Evolutionary conservation across 2,329 filamentous ascomycete species (phyloP).

Genomic region (Ascochyta viciae-villosae): DNA sequence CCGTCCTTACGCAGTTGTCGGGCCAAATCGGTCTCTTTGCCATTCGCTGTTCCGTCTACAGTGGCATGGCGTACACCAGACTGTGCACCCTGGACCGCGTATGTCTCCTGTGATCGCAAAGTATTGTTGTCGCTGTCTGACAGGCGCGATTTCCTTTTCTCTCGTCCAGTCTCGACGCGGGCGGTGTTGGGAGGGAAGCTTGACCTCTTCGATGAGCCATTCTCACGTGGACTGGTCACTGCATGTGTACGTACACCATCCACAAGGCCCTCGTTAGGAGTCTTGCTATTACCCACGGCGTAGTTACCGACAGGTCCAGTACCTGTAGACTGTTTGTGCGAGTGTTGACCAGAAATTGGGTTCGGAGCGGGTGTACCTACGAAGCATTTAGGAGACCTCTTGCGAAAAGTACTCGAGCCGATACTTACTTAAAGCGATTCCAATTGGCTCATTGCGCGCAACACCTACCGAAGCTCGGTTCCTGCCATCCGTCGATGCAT

Average conservation of each 20-base stretch:
- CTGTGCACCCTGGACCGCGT: not conserved
- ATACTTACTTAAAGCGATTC: not conserved
- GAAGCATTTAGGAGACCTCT: not conserved
- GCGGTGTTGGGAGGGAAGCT: slow-evolving; percentile 12
- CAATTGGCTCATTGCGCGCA: not conserved
- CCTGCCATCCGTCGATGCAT: slow-evolving; percentile 11
- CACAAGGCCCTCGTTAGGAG: slow-evolving; percentile 16
- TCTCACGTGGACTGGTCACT: slow-evolving; percentile 1
- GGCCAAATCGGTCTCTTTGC: slow-evolving; percentile 12
- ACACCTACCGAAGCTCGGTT: slow-evolving; percentile 8
- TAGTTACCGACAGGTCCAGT: slow-evolving; percentile 9
- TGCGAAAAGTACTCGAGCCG: not conserved
- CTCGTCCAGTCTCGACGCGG: slow-evolving; percentile 9
- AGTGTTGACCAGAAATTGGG: not conserved
- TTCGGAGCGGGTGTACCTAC: slow-evolving; percentile 8
- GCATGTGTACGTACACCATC: slow-evolving; percentile 17
- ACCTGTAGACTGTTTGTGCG: not conserved
- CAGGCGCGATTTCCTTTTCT: not conserved
- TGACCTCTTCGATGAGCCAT: slow-evolving; percentile 8
- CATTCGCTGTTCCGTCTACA: slow-evolving; percentile 7
- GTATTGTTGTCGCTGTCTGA: slow-evolving; percentile 3
- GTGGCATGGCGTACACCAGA: slow-evolving; percentile 1
- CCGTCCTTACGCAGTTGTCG: slow-evolving; percentile 30
- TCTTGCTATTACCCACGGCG: slow-evolving; percentile 8
- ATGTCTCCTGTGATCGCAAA: not conserved